Evolutionary conservation across 768 basidiomycete genomes (phyloP).

Genomic region (Multifurca ochricompacta): DNA sequence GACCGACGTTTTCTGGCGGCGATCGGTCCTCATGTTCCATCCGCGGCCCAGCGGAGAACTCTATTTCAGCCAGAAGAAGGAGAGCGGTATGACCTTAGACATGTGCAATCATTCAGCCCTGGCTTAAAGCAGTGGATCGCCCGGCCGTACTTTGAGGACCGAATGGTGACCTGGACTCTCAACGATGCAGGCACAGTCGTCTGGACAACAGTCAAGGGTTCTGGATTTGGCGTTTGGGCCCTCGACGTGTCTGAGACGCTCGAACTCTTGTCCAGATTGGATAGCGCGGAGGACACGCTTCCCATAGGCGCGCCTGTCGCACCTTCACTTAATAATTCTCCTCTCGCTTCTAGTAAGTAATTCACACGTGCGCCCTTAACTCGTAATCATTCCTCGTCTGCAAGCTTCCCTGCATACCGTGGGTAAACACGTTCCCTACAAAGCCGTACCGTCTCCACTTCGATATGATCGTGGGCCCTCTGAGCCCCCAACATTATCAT

Average conservation of each 20-base stretch:
- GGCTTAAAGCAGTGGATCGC: constrained; percentile 16
- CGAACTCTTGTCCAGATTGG: constrained; percentile 15
- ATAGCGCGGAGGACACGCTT: constrained; percentile 16
- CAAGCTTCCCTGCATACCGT: constrained; percentile 16
- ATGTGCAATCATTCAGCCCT: constrained; percentile 25
- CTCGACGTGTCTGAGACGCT: constrained; percentile 18
- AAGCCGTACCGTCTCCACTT: constrained; percentile 43
- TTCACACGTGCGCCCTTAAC: constrained; percentile 21
- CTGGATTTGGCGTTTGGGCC: constrained; percentile 21
- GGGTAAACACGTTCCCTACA: constrained; percentile 27
- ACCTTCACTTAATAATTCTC: not conserved
- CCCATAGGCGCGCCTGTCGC: not conserved
- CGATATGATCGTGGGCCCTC: constrained; percentile 34
- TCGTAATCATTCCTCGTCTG: constrained; percentile 21
- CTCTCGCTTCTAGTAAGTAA: constrained; percentile 10
- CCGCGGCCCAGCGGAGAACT: constrained; percentile 23
- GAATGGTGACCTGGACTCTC: constrained; percentile 9
- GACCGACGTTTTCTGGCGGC: constrained; percentile 39
- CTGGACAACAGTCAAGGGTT: constrained; percentile 16
- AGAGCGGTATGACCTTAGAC: constrained; percentile 25
- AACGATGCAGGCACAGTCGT: constrained; percentile 14
- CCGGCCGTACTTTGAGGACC: constrained; percentile 19
- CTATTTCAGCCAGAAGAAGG: constrained; percentile 27
- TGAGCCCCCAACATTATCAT: constrained; percentile 10
- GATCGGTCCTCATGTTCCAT: constrained; percentile 30